Percentiles rank a stretch among this genome's conserved stretches.
phyloP scores from a whole-genome alignment of 2,329 filamentous ascomycete genomes.

The Exophiala alcalophila region DNA sequence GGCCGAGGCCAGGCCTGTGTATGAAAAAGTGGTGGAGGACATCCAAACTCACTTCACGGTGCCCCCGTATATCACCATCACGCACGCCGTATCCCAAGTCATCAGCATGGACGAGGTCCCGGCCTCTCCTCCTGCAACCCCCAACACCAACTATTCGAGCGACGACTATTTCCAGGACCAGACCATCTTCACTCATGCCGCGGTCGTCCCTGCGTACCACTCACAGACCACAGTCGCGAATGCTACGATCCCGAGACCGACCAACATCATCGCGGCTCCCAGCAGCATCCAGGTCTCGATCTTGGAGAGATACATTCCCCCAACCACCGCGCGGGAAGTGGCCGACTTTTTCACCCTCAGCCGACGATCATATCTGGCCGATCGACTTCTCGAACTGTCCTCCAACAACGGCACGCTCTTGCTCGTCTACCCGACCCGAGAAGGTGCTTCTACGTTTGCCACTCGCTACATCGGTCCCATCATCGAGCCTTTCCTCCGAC shows the following conservation, averaged over 20 bases:
- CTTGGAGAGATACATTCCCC: conserved; percentile 65
- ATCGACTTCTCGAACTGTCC: conserved; percentile 60
- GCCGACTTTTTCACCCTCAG: conserved; percentile 55
- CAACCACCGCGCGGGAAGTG: conserved; percentile 58
- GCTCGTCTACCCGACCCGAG: conserved; percentile 61
- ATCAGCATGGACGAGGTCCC: conserved; percentile 62
- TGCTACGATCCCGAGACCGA: conserved; percentile 44
- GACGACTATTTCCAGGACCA: conserved; percentile 58
- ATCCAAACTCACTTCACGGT: conserved; percentile 51
- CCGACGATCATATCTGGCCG: conserved; percentile 57
- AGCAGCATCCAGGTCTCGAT: conserved; percentile 59
- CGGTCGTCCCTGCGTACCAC: conserved; percentile 58
- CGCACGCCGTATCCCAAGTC: conserved; percentile 57
- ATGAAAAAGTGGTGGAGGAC: conserved; percentile 53
- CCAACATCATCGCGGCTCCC: conserved; percentile 58
- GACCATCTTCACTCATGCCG: conserved; percentile 61
- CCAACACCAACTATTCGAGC: conserved; percentile 46
- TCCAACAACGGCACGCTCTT: conserved; percentile 56
- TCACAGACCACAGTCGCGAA: conserved; percentile 50
- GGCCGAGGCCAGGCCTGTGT: conserved; percentile 41
- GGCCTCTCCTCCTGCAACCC: conserved; percentile 61
- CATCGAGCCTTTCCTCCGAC: conserved; percentile 59
- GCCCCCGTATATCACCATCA: conserved; percentile 61
- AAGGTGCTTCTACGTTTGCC: conserved; percentile 58
- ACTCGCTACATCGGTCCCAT: conserved; percentile 59